Evolutionary conservation across 2,329 filamentous ascomycete genomes (phyloP), one percentile per base, ranked within the genome.

Genomic region (Reticulascus tulasneorum): DNA sequence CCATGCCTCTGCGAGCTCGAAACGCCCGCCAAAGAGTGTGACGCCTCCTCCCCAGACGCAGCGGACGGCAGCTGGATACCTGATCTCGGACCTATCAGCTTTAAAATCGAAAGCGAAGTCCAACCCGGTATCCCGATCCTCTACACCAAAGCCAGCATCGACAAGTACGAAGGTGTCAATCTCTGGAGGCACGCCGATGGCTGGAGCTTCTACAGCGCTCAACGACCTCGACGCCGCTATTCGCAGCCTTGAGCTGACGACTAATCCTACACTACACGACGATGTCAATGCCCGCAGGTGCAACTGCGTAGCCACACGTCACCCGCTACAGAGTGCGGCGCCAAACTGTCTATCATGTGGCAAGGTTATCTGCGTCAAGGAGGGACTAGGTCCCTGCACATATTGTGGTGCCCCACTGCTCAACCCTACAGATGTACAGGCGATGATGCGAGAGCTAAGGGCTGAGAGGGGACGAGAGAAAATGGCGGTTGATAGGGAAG

Each of bases 291-390:
- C 79, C 33, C 76, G 84, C 7, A 80, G 79, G 37, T 98, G 93
- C 61, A 85, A 85, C 50, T 98, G 93, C 59, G 88, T 94, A 53
- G 93, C 86, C 1, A 81, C 85, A 0, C 78, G 86, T 2, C 93
- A 98, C 58, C 86, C 91, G 1, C 75, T 97, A 4, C 83, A 96
- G 28, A 79, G 79, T n/a, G 89, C 91, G 1, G 89, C 90, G 0
- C 93, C 93, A 1, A 98, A 97, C 57, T 98, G 93, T 56, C 66
- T 94, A 12, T 82, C 76, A 28, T 98, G 93, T 52, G 93, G 93
- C 40, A 97, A 97, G 58, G 88, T 98, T 10, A 83, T 97, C 36
- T 98, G 93, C 58, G 79, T 94, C 17, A 90, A 93, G 53, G 90
- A 98, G 61, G 93, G 93, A 0, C 71, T 97, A 1, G 91, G 91